Percentiles rank a stretch among this genome's conserved stretches.
These are phyloP conservation scores for Scytalidium lignicola DNA, from an alignment of 2,329 filamentous ascomycete genomes.

Conservation along the genomic window DNA sequence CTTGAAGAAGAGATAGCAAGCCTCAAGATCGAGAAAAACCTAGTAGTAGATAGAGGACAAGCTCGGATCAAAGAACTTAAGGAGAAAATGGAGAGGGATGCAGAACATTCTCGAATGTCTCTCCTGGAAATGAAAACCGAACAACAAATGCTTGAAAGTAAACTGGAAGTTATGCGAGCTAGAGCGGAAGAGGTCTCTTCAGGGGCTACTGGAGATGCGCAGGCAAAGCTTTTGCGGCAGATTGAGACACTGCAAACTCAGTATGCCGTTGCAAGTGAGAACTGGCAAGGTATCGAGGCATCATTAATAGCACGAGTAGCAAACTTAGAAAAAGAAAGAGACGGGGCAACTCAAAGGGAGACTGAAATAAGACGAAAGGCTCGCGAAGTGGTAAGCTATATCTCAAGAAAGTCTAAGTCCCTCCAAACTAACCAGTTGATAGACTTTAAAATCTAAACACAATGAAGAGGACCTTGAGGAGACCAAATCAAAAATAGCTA, in stretches of 20 bases:
- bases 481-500: constrained; percentile 57
- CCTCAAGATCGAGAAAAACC: constrained; percentile 73
- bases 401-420: neutral
- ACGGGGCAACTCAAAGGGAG: constrained; percentile 79
- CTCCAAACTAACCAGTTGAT: constrained; percentile 22
- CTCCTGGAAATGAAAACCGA: constrained; percentile 82
- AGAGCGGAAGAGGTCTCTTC: constrained; percentile 87
- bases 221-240: constrained; percentile 86
- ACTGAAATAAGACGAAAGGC: constrained; percentile 85
- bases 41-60: constrained; percentile 64
- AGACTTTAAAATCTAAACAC: constrained; percentile 56
- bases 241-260: constrained; percentile 95
- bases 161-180: constrained; percentile 80
- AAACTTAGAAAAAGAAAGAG: constrained; percentile 81
- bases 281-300: constrained; percentile 95
- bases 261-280: constrained; percentile 88
- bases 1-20: constrained; percentile 55
- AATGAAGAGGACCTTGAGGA: constrained; percentile 80
- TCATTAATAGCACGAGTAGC: constrained; percentile 74
- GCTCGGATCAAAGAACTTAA: constrained; percentile 66
- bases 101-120: constrained; percentile 60
- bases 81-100: constrained; percentile 67
- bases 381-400: constrained; percentile 66
- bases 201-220: constrained; percentile 72
- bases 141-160: constrained; percentile 71